Conservation (phyloP, 371 early-diverging fungal species). For the Apophysomyces variabilis region DNA sequence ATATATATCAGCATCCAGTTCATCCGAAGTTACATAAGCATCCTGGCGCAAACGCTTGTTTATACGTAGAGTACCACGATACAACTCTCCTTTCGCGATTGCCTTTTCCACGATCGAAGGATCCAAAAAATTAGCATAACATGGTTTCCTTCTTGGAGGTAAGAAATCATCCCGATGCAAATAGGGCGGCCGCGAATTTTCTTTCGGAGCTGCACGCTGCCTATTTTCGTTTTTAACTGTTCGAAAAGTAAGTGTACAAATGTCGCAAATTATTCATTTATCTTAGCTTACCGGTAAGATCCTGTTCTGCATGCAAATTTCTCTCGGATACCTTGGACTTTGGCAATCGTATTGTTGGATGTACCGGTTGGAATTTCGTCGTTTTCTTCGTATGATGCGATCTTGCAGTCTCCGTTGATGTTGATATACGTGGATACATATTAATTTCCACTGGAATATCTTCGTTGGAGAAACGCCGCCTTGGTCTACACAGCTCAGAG, state of each 20-base stretch:
- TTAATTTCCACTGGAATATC: not conserved
- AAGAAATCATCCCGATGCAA: constrained; percentile 35
- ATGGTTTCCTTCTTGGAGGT: constrained; percentile 14
- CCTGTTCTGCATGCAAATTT: not conserved
- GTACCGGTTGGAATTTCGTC: not conserved
- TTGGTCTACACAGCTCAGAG: not conserved
- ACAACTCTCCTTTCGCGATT: constrained; percentile 18
- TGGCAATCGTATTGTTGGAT: too few relatives aligned
- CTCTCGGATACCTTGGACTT: too few relatives aligned
- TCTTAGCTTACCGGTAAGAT: not conserved
- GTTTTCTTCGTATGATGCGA: not conserved
- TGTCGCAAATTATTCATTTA: not conserved
- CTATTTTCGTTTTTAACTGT: not conserved
- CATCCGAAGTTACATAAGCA: constrained; percentile 79
- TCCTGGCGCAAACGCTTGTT: constrained; percentile 73
- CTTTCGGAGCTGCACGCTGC: not conserved
- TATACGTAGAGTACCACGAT: constrained; percentile 72
- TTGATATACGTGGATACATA: not conserved
- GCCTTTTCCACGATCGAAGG: constrained; percentile 23
- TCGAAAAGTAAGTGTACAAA: not conserved
- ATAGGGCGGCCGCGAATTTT: constrained; percentile 15
- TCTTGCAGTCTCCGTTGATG: not conserved
- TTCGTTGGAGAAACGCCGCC: not conserved
- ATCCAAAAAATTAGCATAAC: constrained; percentile 27
- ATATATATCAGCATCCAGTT: constrained; percentile 64